A percentile compares a stretch with the other conserved stretches of the same genome.
Conservation (phyloP, 2,329 filamentous ascomycete species). For the Dactylellina leptospora region DNA sequence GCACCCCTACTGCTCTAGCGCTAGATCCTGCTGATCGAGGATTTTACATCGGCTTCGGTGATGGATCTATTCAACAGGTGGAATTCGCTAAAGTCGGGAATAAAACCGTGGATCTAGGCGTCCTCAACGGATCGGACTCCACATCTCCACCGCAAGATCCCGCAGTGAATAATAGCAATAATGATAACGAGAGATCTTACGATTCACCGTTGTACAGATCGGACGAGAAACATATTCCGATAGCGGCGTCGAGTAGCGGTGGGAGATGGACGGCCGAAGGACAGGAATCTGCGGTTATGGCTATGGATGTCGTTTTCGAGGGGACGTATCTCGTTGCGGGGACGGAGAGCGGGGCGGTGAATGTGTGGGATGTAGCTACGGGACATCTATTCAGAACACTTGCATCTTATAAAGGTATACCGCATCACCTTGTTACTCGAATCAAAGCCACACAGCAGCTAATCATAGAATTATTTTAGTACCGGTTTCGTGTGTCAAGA, state of each 20-base stretch:
- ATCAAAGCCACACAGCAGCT: too few species aligned
- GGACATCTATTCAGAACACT: conserved; percentile 56
- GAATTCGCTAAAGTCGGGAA: conserved; percentile 67
- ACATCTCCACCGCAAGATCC: conserved; percentile 27
- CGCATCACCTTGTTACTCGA: neutral
- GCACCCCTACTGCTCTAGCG: conserved; percentile 74
- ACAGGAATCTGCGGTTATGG: conserved; percentile 52
- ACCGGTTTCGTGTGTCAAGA: conserved; percentile 54
- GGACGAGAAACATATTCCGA: conserved; percentile 44
- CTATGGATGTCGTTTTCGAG: conserved; percentile 55
- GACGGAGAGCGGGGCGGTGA: conserved; percentile 55
- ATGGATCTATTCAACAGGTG: conserved; percentile 80
- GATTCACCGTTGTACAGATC: conserved; percentile 36
- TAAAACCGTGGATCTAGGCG: conserved; percentile 26
- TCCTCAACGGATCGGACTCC: conserved; percentile 13
- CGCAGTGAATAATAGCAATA: neutral
- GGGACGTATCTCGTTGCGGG: conserved; percentile 56
- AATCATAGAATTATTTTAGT: conserved; percentile 1
- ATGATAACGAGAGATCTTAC: conserved; percentile 49
- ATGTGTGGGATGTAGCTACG: conserved; percentile 57
- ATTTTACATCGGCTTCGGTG: conserved; percentile 80
- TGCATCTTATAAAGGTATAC: conserved; percentile 55
- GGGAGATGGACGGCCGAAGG: conserved; percentile 54
- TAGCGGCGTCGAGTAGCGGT: conserved; percentile 16
- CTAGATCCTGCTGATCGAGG: conserved; percentile 86